Conservation (phyloP, 2,329 filamentous ascomycete species). For the Gnomoniopsis smithogilvyi region DNA sequence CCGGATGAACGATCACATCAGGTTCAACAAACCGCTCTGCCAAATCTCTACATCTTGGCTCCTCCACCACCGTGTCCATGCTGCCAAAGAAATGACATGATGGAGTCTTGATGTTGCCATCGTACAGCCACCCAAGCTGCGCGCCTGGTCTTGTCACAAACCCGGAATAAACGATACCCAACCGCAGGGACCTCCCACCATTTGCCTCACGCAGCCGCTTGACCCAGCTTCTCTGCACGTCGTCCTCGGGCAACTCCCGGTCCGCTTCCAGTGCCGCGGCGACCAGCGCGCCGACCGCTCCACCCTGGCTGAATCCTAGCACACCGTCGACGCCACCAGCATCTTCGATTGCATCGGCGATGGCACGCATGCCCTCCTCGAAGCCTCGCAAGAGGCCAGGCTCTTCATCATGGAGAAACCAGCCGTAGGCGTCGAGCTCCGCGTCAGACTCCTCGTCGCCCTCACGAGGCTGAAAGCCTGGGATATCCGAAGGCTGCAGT, state of each 20-base stretch:
- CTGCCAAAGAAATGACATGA: conserved; percentile 62
- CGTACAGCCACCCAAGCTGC: conserved; percentile 59
- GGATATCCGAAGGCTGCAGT: conserved; percentile 10
- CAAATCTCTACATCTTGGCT: conserved; percentile 45
- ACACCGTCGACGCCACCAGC: conserved; percentile 74
- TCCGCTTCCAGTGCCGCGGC: conserved; percentile 65
- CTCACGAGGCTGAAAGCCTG: conserved; percentile 11
- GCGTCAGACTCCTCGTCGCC: neutral
- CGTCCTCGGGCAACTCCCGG: conserved; percentile 18
- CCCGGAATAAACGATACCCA: conserved; percentile 74
- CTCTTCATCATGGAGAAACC: conserved; percentile 15
- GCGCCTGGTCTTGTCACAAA: conserved; percentile 60
- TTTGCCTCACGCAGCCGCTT: conserved; percentile 47
- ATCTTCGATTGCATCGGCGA: conserved; percentile 40
- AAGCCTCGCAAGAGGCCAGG: conserved; percentile 47
- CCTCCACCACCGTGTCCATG: conserved; percentile 61
- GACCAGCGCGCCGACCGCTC: conserved; percentile 67
- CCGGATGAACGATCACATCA: conserved; percentile 67
- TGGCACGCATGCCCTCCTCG: conserved; percentile 55
- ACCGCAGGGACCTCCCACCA: conserved; percentile 50
- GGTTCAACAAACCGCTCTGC: conserved; percentile 44
- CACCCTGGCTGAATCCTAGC: conserved; percentile 81
- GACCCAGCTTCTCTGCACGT: conserved; percentile 36
- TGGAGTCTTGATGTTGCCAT: conserved; percentile 60
- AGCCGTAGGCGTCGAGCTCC: conserved; percentile 6